Conservation (phyloP, 495 filamentous ascomycete genomes). For the Neurospora pannonica region DNA sequence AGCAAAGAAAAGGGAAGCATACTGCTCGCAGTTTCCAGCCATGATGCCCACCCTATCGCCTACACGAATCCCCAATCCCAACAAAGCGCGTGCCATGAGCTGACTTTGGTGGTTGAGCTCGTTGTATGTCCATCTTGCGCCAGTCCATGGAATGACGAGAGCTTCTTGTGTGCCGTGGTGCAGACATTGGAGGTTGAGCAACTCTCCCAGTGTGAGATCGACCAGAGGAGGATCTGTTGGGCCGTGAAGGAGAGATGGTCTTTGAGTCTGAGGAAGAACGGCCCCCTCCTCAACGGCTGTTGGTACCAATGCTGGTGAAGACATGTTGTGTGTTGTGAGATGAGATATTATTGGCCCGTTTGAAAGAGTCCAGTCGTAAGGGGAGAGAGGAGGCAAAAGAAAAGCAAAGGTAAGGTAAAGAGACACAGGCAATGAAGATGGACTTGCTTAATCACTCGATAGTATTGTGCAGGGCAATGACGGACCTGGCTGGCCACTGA, state of each 20-base stretch:
- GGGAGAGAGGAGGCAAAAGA: not conserved
- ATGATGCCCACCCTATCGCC: constrained; percentile 61
- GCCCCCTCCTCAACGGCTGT: constrained; percentile 9
- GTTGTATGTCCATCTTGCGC: constrained; percentile 56
- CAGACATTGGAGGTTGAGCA: constrained; percentile 52
- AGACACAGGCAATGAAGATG: not conserved
- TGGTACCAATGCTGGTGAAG: constrained; percentile 9
- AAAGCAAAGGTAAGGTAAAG: not conserved
- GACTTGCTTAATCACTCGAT: not conserved
- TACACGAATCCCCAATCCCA: constrained; percentile 49
- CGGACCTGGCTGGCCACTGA: not conserved
- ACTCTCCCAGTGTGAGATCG: constrained; percentile 51
- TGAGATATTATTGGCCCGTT: not conserved
- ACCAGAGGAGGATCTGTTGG: constrained; percentile 50
- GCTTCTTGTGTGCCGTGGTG: constrained; percentile 52
- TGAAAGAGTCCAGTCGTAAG: not conserved
- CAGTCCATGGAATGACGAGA: constrained; percentile 57
- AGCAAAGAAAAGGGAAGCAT: constrained; percentile 59
- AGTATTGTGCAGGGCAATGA: not conserved
- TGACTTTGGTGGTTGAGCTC: constrained; percentile 52
- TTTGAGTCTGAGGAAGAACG: constrained; percentile 22
- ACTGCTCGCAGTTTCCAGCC: constrained; percentile 64
- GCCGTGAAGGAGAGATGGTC: constrained; percentile 47
- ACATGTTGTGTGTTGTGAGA: constrained; percentile 7
- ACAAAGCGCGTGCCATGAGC: constrained; percentile 47